Evolutionary conservation across 129 eudicot species (phyloP), one percentile per base, ranked within the genome.

Genomic region (Logfia minima): DNA sequence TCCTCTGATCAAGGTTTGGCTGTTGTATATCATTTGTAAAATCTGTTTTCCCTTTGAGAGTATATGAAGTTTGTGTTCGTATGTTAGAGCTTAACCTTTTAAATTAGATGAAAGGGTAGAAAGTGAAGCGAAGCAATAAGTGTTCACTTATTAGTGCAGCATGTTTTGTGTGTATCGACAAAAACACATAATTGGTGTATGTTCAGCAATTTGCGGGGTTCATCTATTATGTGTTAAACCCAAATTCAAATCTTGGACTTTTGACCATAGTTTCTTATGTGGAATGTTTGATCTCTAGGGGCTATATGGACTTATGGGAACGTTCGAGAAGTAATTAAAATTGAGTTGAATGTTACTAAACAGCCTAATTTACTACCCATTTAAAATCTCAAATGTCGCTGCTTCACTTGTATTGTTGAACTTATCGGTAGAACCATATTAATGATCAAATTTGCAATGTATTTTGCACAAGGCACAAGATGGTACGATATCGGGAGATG

Each of bases 21-120:
- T 80, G 21, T 68, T 81, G 84, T 81, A 81, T 75, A 81, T 68
- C 31, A 39, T 56, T 59, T 75, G 84, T 75, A 81, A 72, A 68
- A 59, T 75, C 41, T 51, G 72, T 71, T 71, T 79, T 64, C 14
- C 21, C 51, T 74, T 68, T 26, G 60, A 72, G 78, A 35, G 79
- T 56, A 35, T 74, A 22, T 80, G 70, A 74, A 74, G 84, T 53
- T 55, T 73, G 84, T 74, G 70, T 74, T 63, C 43, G 28, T 72
- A 23, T 66, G 70, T 73, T 17, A 26, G 29, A 26, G 29, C 43
- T 78, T 71, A 58, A 81, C 76, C 39, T 56, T 51, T 26, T 29
- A 64, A 74, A 26, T 39, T 66, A 65, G 63, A 74, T 80, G 24
- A 58, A 9, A 24, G 11, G 14, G 37, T 80, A 29, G 73, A 80